These are phyloP conservation scores for Phoma sp. DNA, from an alignment of 2,329 filamentous ascomycete species.

Conservation along the genomic window DNA sequence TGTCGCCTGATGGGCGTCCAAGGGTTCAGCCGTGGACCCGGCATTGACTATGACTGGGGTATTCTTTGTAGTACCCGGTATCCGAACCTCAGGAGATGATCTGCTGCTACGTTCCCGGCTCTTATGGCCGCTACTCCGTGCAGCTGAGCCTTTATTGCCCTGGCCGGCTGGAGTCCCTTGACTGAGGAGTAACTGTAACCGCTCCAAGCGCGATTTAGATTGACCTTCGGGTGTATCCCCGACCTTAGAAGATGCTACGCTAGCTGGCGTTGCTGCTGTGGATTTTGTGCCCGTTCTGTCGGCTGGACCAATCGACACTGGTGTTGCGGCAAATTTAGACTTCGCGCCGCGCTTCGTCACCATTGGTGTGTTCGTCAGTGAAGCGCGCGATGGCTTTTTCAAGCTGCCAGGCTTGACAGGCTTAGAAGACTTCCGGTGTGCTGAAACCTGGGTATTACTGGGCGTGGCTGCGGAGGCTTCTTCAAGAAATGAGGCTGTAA, in stretches of 20 bases:
- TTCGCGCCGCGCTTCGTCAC: conserved; percentile 3
- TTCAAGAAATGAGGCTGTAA: conserved; percentile 17
- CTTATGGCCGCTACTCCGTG: not conserved
- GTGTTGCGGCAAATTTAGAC: not conserved
- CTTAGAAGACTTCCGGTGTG: not conserved
- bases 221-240: not conserved
- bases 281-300: not conserved
- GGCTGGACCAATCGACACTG: not conserved
- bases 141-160: not conserved
- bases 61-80: not conserved
- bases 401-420: conserved; percentile 14
- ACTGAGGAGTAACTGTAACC: not conserved
- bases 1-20: not conserved
- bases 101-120: not conserved
- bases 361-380: conserved; percentile 4
- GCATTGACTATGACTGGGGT: not conserved
- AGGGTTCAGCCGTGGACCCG: not conserved
- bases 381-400: conserved; percentile 15
- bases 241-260: not conserved
- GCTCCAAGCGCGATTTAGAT: conserved; percentile 2
- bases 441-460: conserved; percentile 3
- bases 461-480: not conserved
- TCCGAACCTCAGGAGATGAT: conserved; percentile 1
- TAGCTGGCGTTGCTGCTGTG: not conserved
- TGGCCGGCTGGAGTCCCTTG: not conserved